A percentile compares a stretch with the other conserved stretches of the same genome.
Conservation (phyloP, 2,329 filamentous ascomycete genomes). For the Colletotrichum spinosum region DNA sequence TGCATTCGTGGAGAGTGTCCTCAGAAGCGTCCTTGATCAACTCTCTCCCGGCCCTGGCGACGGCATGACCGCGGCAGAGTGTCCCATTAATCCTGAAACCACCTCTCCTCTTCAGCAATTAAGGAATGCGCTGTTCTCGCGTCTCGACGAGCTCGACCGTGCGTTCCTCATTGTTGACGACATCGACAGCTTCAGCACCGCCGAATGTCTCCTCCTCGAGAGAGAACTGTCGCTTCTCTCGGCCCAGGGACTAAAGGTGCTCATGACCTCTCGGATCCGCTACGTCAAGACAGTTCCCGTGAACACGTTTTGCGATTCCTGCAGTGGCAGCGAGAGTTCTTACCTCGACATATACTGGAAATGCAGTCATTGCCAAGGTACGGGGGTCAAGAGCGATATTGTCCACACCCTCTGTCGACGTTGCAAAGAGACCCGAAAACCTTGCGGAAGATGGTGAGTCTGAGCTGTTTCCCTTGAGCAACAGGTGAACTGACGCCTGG, state of each 20-base stretch:
- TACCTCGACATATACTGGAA: too few species aligned
- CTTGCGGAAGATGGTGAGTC: too few species aligned
- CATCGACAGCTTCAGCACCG: constrained; percentile 9
- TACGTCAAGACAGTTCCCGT: constrained; percentile 5
- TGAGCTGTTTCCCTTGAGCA: too few species aligned
- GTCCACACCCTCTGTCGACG: too few species aligned
- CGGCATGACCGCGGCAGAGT: constrained; percentile 1
- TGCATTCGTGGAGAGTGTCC: background rate
- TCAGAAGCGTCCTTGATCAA: constrained; percentile 2
- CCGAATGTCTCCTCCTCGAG: constrained; percentile 16
- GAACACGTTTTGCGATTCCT: constrained; percentile 1
- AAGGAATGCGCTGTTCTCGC: constrained; percentile 5
- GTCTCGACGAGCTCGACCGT: constrained; percentile 13
- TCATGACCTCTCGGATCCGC: constrained; percentile 13
- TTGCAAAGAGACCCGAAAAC: too few species aligned
- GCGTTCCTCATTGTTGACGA: constrained; percentile 8
- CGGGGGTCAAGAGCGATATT: too few species aligned
- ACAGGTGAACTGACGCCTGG: too few species aligned
- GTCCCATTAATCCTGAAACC: constrained; percentile 11
- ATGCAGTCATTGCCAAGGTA: too few species aligned
- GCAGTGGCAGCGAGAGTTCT: background rate
- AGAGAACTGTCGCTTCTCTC: constrained; percentile 1
- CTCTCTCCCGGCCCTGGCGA: background rate
- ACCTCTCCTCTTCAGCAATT: constrained; percentile 23
- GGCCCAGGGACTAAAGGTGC: constrained; percentile 10